A percentile compares a stretch with the other conserved stretches of the same genome.
phyloP scores from a whole-genome alignment of 2,329 filamentous ascomycete species.

The Pestalotiopsis sp. region DNA sequence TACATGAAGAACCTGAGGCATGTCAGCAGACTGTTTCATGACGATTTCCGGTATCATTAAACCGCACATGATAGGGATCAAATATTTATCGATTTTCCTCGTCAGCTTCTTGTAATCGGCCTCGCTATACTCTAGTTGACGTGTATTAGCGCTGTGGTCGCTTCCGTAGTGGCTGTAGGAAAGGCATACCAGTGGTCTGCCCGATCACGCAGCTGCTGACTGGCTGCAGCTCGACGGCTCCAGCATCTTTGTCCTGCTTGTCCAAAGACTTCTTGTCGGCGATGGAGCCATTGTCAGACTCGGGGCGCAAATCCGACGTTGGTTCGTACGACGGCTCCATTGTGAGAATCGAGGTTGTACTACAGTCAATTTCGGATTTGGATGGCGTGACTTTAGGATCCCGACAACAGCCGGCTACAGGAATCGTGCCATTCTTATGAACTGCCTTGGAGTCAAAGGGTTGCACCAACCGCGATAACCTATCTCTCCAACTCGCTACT shows the following conservation, averaged over 20 bases:
- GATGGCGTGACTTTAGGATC: neutral
- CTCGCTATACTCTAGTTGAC: constrained; percentile 15
- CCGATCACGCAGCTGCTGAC: neutral
- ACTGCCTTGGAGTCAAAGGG: neutral
- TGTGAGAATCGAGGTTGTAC: neutral
- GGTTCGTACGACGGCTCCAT: neutral
- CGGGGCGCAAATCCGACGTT: neutral
- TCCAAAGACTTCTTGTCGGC: neutral
- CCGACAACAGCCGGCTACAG: neutral
- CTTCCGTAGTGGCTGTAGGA: neutral
- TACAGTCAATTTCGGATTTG: neutral
- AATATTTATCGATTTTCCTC: constrained; percentile 33
- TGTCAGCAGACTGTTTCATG: neutral
- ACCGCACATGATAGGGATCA: constrained; percentile 33
- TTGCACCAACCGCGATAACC: neutral
- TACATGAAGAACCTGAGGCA: constrained; percentile 22
- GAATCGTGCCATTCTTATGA: neutral
- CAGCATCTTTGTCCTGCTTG: neutral
- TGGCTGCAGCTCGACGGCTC: neutral
- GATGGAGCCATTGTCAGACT: neutral
- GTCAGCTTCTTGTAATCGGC: constrained; percentile 29
- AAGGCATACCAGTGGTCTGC: neutral
- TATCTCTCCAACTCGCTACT: neutral
- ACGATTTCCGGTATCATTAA: neutral
- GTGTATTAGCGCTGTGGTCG: neutral